Evolutionary conservation across 2,329 filamentous ascomycete species (phyloP), one percentile per base, ranked within the genome.

Genomic region (Cryoendolithus antarcticus): DNA sequence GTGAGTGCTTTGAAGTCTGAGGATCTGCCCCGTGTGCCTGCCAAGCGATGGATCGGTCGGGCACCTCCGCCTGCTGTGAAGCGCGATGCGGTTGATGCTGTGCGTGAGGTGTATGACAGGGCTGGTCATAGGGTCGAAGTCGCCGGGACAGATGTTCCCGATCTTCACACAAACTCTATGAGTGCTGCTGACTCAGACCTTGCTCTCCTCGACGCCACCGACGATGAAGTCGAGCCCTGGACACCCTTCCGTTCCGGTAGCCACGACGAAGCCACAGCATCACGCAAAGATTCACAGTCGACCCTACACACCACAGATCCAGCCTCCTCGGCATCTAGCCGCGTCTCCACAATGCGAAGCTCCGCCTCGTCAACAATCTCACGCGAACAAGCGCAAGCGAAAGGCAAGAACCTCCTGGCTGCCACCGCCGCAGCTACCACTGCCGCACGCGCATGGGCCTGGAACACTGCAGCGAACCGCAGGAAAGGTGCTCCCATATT

Each of bases 381-480:
- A 4, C 37, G 34, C 10, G 35, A 42, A 12, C 31, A 27, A 4
- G 38, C 31, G 13, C 35, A 38, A 30, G 15, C 32, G 7, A 46
- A 48, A 11, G 49, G 50, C 34, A 48, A 52, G 13, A 54, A 45
- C 21, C 32, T 58, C 6, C 45, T 58, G 6, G 53, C 55, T 8
- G 52, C 53, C 6, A 54, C 54, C 8, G 53, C 52, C 1, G 53
- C 54, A n/a, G 55, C 54, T 6, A 56, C 55, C 4, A 55, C 40
- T 10, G 55, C 55, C 4, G 55, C 54, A 29, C 42, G 48, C 4
- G 54, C 47, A 28, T 58, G 55, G 55, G 44, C 47, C 6, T 54
- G 54, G 49, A 57, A 56, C 15, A 48, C 54, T 3, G 42, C 55
- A 6, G 43, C 44, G 37, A 56, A 41, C 43, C 40, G 43, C 44